Evolutionary conservation across 1,139 yeast species (phyloP).

Genomic region (Hemisphaericaspora lyxosophila): DNA sequence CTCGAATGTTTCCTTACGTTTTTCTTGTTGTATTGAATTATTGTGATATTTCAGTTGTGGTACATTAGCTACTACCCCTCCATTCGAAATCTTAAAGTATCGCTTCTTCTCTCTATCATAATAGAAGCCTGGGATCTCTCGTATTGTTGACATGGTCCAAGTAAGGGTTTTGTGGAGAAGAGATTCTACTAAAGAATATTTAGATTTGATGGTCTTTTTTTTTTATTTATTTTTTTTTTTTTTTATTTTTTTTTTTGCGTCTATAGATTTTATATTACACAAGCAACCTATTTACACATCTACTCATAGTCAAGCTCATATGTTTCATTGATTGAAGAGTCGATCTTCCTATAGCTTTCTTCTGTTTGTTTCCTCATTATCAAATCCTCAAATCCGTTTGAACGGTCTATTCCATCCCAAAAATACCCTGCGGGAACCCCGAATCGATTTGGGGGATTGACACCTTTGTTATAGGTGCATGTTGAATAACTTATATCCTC

Average conservation of each 20-base stretch:
- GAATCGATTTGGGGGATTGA: constrained; percentile 69
- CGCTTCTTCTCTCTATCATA: constrained; percentile 41
- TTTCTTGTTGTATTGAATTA: constrained; percentile 30
- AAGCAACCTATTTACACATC: too few relatives aligned
- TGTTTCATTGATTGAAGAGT: constrained; percentile 20
- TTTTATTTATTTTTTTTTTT: constrained; percentile 5
- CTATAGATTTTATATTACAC: too few relatives aligned
- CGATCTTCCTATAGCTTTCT: constrained; percentile 22
- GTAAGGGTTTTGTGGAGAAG: neutral
- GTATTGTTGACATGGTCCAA: constrained; percentile 9
- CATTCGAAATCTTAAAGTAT: constrained; percentile 48
- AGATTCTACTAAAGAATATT: neutral
- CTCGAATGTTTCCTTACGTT: neutral
- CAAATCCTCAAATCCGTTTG: constrained; percentile 82
- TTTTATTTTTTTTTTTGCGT: too few relatives aligned
- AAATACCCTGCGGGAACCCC: constrained; percentile 73
- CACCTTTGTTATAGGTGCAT: constrained; percentile 44
- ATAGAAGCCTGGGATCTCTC: constrained; percentile 47
- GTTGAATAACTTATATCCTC: constrained; percentile 30
- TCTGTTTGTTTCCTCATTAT: constrained; percentile 60
- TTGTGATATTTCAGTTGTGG: constrained; percentile 29
- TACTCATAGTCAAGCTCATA: constrained; percentile 29
- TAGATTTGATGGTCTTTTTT: neutral
- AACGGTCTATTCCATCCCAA: constrained; percentile 94
- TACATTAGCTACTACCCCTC: constrained; percentile 22